Conservation (phyloP, 2,329 filamentous ascomycete species). For the Exophiala xenobiotica region DNA sequence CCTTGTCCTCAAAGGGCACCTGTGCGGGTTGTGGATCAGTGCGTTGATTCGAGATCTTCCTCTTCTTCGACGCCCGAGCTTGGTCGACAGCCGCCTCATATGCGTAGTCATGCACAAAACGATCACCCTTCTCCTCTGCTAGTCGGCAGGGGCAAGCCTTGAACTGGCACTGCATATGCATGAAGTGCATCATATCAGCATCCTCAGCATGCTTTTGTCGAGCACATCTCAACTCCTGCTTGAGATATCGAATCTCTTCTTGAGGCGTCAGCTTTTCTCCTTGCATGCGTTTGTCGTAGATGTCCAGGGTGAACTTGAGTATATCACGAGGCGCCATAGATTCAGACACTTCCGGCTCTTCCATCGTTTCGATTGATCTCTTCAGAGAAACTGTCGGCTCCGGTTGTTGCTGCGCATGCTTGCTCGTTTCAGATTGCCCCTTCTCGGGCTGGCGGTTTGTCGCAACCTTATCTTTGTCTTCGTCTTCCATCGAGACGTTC, state of each 20-base stretch:
- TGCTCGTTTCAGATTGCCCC: neutral
- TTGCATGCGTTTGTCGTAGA: conserved; percentile 28
- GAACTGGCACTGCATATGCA: conserved; percentile 52
- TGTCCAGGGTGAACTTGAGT: conserved; percentile 12
- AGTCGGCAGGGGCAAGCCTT: conserved; percentile 48
- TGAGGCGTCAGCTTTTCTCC: conserved; percentile 33
- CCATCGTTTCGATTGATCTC: neutral
- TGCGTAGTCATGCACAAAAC: conserved; percentile 43
- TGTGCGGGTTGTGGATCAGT: neutral
- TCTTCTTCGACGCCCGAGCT: conserved; percentile 20
- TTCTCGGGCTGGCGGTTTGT: neutral
- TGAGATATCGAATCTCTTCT: conserved; percentile 45
- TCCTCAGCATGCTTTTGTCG: conserved; percentile 48
- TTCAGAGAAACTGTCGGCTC: neutral
- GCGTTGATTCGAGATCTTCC: conserved; percentile 16
- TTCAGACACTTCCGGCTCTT: neutral
- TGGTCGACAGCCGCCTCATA: conserved; percentile 31
- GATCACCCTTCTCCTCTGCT: conserved; percentile 42
- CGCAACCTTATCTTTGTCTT: conserved; percentile 6
- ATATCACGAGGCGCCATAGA: neutral
- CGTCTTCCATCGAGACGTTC: neutral
- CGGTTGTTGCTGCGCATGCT: neutral
- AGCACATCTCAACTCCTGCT: conserved; percentile 54
- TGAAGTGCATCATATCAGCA: conserved; percentile 55
- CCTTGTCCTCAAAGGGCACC: too few relatives aligned